A percentile compares a stretch with the other conserved stretches of the same genome.
Evolutionary conservation across 140 eudicot genomes (phyloP).

Genomic region (Erigeron philadelphicus): DNA sequence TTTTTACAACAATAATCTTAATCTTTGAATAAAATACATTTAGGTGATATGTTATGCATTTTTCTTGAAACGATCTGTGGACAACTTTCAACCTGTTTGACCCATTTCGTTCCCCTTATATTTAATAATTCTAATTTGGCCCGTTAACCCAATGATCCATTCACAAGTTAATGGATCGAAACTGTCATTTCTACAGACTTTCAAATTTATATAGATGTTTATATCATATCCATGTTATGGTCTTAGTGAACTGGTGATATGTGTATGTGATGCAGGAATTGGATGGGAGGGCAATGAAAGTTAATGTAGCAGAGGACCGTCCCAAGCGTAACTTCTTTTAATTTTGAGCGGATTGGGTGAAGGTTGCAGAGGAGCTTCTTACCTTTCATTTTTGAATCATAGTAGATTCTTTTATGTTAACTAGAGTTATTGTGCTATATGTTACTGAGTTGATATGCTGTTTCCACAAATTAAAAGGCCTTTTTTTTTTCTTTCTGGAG

Average conservation of each 20-base stretch:
- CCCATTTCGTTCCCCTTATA: background rate
- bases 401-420: constrained; percentile 21
- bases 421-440: constrained; percentile 22
- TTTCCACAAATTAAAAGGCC: constrained; percentile 12
- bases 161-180: background rate
- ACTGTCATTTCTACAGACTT: background rate
- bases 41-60: too few species aligned
- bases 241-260: background rate
- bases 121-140: too few species aligned
- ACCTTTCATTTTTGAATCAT: constrained; percentile 26
- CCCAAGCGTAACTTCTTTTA: constrained; percentile 31
- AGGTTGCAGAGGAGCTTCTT: constrained; percentile 25
- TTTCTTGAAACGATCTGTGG: background rate
- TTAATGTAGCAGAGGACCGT: constrained; percentile 64
- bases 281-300: constrained; percentile 71
- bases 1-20: background rate
- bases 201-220: background rate
- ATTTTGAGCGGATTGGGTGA: constrained; percentile 2
- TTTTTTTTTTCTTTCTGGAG: background rate
- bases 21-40: background rate
- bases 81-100: background rate
- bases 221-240: background rate
- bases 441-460: background rate
- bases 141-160: background rate
- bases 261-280: constrained; percentile 33